Conservation (phyloP, 805 yeast genomes). For the Metschnikowia borealis region DNA sequence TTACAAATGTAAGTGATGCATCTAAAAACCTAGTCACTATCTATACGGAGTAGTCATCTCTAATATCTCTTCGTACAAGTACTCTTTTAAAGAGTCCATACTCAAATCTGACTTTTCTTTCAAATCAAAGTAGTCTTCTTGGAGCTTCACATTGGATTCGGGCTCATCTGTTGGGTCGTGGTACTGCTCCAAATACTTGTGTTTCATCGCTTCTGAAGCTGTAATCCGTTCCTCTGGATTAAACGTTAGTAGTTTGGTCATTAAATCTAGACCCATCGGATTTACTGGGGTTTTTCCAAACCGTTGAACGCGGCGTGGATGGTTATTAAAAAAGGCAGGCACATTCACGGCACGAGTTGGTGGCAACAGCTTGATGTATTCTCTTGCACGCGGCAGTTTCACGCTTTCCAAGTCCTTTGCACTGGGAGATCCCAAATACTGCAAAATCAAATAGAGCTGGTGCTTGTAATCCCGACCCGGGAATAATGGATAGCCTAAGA, state of each 20-base stretch:
- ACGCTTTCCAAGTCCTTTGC: slow-evolving; percentile 16
- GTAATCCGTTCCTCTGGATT: slow-evolving; percentile 13
- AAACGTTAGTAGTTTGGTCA: slow-evolving; percentile 13
- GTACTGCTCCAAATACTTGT: slow-evolving; percentile 15
- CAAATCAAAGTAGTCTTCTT: slow-evolving; percentile 15
- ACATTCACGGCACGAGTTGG: slow-evolving; percentile 4
- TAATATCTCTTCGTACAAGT: slow-evolving; percentile 14
- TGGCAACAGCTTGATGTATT: slow-evolving; percentile 17
- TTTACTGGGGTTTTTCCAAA: slow-evolving; percentile 13
- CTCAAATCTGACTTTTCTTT: slow-evolving; percentile 10
- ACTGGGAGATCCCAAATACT: slow-evolving; percentile 66
- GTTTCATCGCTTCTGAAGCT: slow-evolving; percentile 12
- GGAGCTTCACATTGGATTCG: slow-evolving; percentile 9
- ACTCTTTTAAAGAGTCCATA: slow-evolving; percentile 11
- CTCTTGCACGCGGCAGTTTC: slow-evolving; percentile 14
- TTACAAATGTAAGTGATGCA: not conserved
- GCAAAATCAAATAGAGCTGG: slow-evolving; percentile 63
- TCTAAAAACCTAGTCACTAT: not conserved
- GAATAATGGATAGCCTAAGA: slow-evolving; percentile 57
- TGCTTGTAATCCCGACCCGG: slow-evolving; percentile 75
- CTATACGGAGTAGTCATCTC: slow-evolving; percentile 6
- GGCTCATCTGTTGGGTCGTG: slow-evolving; percentile 18
- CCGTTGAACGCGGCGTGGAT: slow-evolving; percentile 13
- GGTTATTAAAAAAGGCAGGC: slow-evolving; percentile 6
- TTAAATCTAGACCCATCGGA: slow-evolving; percentile 14